These are phyloP conservation scores for Poa pratensis DNA, from an alignment of 176 grass and related monocot species.

Conservation along the genomic window DNA sequence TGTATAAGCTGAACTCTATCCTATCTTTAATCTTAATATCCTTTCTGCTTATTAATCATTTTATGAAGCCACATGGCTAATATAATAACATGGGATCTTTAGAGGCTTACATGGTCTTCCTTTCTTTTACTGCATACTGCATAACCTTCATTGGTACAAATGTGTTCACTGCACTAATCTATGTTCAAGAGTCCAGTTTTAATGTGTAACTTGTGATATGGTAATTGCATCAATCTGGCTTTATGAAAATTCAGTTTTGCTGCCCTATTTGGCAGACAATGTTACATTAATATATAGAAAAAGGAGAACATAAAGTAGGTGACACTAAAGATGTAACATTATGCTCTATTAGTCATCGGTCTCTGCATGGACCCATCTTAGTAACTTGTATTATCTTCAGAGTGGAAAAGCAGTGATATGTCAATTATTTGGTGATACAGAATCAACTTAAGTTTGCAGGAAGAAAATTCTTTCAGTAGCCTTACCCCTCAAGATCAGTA, in stretches of 20 bases:
- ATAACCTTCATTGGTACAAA: slow-evolving; percentile 17
- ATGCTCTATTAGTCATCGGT: not conserved
- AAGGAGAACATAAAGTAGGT: not conserved
- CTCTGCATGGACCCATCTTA: not conserved
- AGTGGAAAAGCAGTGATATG: not conserved
- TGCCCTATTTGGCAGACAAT: not conserved
- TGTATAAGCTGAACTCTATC: not conserved
- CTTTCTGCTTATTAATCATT: not conserved
- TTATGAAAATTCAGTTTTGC: not conserved
- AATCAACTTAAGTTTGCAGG: not conserved
- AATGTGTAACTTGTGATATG: not conserved
- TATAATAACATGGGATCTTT: slow-evolving; percentile 1
- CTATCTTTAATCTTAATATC: not conserved
- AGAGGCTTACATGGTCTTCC: not conserved
- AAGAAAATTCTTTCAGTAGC: not conserved
- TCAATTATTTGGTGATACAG: not conserved
- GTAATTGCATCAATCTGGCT: not conserved
- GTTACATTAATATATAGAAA: not conserved
- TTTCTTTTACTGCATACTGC: not conserved
- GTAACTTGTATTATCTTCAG: not conserved
- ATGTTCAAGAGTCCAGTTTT: not conserved
- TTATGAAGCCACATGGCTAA: slow-evolving; percentile 1
- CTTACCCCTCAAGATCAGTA: not conserved
- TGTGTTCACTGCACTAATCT: not conserved
- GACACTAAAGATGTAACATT: not conserved